Evolutionary conservation across 2,329 filamentous ascomycete species (phyloP), one percentile per base, ranked within the genome.

Genomic region (Aspergillus aculeatinus): DNA sequence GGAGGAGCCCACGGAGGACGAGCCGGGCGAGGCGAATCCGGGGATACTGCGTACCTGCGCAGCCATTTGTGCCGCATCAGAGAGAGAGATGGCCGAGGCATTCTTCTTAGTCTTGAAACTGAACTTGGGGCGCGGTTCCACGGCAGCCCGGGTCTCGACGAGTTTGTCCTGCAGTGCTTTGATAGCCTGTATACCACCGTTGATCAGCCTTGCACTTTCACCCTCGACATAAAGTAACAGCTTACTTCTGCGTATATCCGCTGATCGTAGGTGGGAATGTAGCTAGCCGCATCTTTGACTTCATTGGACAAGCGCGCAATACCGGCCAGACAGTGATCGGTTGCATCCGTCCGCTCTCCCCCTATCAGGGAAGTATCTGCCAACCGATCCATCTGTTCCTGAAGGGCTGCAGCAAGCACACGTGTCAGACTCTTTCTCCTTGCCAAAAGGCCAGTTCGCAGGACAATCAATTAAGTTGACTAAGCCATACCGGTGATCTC

Each of bases 221-320:
- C 19, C 39, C 44, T 48, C 3, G 12, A 33, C 5, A 2, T 6
- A 48, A 29, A 33, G 39, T n/a, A 16, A 6, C 5, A 16, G 16
- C 68, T 57, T 76, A 92, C 91, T 79, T 93, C 87, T 48, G 88
- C 85, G 72, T 96, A 98, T 25, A 89, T 89, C 67, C 91, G 87
- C 74, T 95, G 91, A 70, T 98, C 95, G 72, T 97, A 96, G 7
- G 92, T 87, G 2, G 95, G 92, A 16, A 96, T 86, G 66, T 89
- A 92, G 58, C 88, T 87, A 1, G 89, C 86, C 0, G 91, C 90
- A 76, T 97, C 92, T 66, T 91, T 89, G 44, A 97, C 90, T 68
- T 95, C 89, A 64, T 89, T 89, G 1, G 92, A 92, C 16, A 98
- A 83, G 59, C 87, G 85, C 31, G 90, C 88, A 68, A 98, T 95